Evolutionary conservation across 169 alveolate species (phyloP).

Genomic region (Plasmodium coatneyi): DNA sequence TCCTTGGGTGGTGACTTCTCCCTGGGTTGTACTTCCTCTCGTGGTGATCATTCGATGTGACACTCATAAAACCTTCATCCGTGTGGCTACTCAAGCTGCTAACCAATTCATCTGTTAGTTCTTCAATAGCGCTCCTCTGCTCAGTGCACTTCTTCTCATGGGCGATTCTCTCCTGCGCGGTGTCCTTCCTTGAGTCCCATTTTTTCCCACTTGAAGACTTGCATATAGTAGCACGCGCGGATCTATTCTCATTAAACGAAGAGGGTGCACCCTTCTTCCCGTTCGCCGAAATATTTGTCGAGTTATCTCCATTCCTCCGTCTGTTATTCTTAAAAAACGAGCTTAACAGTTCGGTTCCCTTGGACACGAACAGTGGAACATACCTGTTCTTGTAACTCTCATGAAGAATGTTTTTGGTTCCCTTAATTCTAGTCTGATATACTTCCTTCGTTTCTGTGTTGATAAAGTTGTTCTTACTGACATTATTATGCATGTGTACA

Average conservation of each 20-base stretch:
- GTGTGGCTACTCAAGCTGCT: background rate
- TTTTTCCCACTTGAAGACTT: background rate
- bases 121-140: background rate
- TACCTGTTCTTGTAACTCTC: constrained; percentile 22
- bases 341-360: constrained; percentile 40
- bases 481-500: constrained; percentile 75
- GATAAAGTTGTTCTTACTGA: constrained; percentile 10
- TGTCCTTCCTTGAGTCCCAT: background rate
- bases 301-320: background rate
- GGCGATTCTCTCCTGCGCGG: background rate
- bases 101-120: background rate
- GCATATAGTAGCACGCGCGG: background rate
- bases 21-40: background rate
- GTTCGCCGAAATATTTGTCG: constrained; percentile 5
- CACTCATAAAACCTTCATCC: constrained; percentile 17
- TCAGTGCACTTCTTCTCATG: background rate
- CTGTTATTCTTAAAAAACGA: constrained; percentile 39
- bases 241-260: background rate
- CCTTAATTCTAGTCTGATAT: background rate
- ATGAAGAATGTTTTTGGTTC: background rate
- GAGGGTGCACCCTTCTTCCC: background rate
- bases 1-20: background rate
- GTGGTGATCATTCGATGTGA: constrained; percentile 14
- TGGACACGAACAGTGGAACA: constrained; percentile 44
- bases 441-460: constrained; percentile 54